Percentiles rank a stretch among this genome's conserved stretches.
Conservation (phyloP, 139 green algal species). For the Diplosphaera chodatii region DNA sequence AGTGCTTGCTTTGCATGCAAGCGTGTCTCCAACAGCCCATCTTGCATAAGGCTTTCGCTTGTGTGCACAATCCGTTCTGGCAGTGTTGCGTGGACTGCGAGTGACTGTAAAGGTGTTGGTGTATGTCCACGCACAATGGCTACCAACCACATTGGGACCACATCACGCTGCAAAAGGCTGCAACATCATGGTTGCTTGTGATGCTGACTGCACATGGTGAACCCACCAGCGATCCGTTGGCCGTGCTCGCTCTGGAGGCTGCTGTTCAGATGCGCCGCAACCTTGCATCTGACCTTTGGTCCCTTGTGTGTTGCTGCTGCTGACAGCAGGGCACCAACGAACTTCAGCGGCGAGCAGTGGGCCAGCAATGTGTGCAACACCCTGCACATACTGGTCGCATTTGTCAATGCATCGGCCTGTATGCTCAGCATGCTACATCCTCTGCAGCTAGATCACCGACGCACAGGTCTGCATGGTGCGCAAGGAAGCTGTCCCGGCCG, state of each 20-base stretch:
- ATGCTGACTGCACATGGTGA: no score
- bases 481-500: neutral
- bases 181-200: no score
- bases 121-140: no score
- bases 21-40: neutral
- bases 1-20: neutral
- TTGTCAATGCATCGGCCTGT: no score
- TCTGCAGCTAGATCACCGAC: neutral
- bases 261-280: neutral
- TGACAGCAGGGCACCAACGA: neutral
- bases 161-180: no score
- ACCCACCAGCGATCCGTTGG: neutral
- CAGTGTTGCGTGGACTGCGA: neutral
- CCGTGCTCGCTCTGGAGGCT: neutral
- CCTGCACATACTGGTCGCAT: no score
- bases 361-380: neutral
- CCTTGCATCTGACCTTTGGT: neutral
- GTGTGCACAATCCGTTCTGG: neutral
- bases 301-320: neutral
- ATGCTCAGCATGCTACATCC: neutral
- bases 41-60: neutral
- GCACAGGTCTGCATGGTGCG: neutral
- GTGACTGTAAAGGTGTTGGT: no score
- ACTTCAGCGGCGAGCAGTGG: no score
- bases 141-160: no score